Base-by-base conservation (phyloP, 2,329 filamentous ascomycete genomes). In the Fusarium nanum region DNA sequence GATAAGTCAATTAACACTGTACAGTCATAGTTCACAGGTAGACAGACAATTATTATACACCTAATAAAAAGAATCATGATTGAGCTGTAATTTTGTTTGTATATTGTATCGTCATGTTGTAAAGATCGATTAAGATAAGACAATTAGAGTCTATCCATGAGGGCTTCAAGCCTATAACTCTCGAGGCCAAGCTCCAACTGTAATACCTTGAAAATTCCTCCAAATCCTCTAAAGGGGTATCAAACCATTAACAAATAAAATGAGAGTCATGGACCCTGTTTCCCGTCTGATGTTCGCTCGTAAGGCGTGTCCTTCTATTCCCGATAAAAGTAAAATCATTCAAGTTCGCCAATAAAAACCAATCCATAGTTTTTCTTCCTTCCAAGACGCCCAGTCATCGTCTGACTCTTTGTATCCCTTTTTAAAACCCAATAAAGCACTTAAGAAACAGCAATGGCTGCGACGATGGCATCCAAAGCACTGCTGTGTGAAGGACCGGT, bases 381-480 rank as follows among this genome's bases (percentile, higher is more conserved):
- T 54, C 48, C 64, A 56, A 61, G 40, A 65, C 52, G 59, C 49
- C 50, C 49, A 48, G 49, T 60, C 59, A 34, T 14, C 42, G 30
- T 25, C 47, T 46, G 44, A 34, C 54, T 44, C 46, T 27, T 49
- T 45, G 6, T 44, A 49, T 32, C 14, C 42, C 30, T 42, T 25
- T 45, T 54, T 28, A 47, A 54, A 57, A 42, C 53, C 34, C 60
- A 44, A 50, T 27, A 14, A 53, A 54, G 16, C 22, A 45, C 60
- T 70, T 70, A 78, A 40, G 76, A 75, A 16, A 83, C 81, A 23
- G 78, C 80, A 70, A 85, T 76, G 9, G 89, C 90, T 28, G 88
- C 91, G 63, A 93, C 87, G 30, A 93, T 79, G 37, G 85, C 87
- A 78, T 93, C 91, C 78, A 93, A 79, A 1, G 88, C 91, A 20